Evolutionary conservation across 1,139 yeast genomes (phyloP), one percentile per base, ranked within the genome.

Genomic region (Saccharomyces hybrid): DNA sequence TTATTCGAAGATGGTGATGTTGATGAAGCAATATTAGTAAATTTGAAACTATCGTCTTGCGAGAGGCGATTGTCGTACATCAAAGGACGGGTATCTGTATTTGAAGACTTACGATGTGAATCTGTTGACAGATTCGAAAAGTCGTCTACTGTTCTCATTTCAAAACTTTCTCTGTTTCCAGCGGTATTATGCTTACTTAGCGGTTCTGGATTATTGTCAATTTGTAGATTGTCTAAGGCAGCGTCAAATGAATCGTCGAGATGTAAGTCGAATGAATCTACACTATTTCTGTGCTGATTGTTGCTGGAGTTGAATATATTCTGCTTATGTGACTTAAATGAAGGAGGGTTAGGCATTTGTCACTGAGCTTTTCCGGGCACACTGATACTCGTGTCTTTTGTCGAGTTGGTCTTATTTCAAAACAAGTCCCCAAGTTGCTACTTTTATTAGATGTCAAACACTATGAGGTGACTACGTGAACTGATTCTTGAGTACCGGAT

Each of bases 201-300:
- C 52, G 54, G 41, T 41, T 31, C 48, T 42, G 50, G 30, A 34
- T 62, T 53, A 41, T 61, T 60, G 47, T 63, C 57, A n/a, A 69
- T 55, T 49, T 71, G 70, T 48, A 73, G 52, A 50, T 68, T 67
- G 42, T 73, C 76, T 52, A 73, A 59, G n/a, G 75, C 77, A 30
- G 71, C 73, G 55, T 73, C 76, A 47, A 73, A 63, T 3, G 73
- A 68, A 57, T 70, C 71, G 60, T 73, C 75, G 61, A 72, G 70
- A 59, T 70, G 69, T 50, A 67, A 59, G 57, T 71, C 73, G 57
- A 71, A 65, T 20, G 73, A 68, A 34, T 72, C 69, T n/a, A 64
- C 63, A 56, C 72, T 68, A 56, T 64, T 62, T 38, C 50, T 52
- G 30, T 50, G 47, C 41, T 46, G 48, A 46, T 27, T 46, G 11